These are phyloP conservation scores for Elongisporangium anandrum DNA, from an alignment of 352 stramenopile genomes.

Conservation along the genomic window DNA sequence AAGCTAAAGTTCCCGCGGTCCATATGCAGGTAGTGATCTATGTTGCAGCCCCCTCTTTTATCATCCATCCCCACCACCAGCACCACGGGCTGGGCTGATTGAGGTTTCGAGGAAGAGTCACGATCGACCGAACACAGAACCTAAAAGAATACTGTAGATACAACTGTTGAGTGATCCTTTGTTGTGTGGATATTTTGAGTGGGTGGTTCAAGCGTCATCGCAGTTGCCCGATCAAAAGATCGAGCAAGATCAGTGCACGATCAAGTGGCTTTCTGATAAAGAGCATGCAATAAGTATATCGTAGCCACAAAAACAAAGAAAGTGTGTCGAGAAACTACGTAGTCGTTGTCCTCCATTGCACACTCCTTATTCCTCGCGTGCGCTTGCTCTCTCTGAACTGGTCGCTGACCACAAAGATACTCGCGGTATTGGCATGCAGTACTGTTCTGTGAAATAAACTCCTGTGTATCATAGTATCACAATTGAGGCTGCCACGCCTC, in stretches of 20 bases:
- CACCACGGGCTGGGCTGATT: too few species aligned
- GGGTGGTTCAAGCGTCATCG: background rate
- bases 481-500: too few species aligned
- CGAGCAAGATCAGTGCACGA: background rate
- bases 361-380: background rate
- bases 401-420: background rate
- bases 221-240: background rate
- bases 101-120: background rate
- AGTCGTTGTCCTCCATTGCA: too few species aligned
- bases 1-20: background rate
- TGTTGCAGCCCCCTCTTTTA: background rate
- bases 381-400: background rate
- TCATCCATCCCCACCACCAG: background rate
- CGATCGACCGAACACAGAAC: background rate
- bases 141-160: background rate
- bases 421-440: background rate
- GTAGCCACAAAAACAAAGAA: background rate
- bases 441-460: too few species aligned
- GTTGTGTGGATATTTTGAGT: too few species aligned
- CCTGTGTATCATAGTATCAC: too few species aligned
- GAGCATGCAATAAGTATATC: background rate
- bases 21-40: background rate
- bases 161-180: background rate
- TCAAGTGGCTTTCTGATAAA: too few species aligned
- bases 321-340: background rate